Conservation (phyloP, 139 green algal species). For the Penium margaritaceum region DNA sequence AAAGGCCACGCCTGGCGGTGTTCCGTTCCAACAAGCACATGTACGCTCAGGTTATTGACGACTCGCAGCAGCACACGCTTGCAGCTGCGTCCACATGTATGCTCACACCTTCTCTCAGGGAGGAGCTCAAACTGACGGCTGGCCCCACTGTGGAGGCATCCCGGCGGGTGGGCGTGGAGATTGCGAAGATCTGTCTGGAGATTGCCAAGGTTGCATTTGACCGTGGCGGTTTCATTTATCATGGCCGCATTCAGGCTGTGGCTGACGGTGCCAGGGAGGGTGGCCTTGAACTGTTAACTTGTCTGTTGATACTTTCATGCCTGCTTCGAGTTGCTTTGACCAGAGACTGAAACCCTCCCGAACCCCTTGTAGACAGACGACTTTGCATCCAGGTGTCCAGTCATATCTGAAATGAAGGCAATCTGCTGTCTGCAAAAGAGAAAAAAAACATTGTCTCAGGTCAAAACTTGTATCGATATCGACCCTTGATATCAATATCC, state of each 20-base stretch:
- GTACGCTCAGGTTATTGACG: constrained; percentile 95
- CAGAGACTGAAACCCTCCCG: too few species aligned
- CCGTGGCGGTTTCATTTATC: constrained; percentile 86
- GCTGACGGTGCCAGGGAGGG: constrained; percentile 78
- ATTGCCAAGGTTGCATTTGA: constrained; percentile 81
- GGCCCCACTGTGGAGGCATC: constrained; percentile 41
- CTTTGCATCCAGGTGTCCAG: too few species aligned
- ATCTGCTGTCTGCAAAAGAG: too few species aligned
- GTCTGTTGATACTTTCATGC: too few species aligned
- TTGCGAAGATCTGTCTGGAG: constrained; percentile 75
- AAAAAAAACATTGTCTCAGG: too few species aligned
- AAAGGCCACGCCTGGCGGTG: constrained; percentile 84
- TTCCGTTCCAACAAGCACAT: constrained; percentile 95
- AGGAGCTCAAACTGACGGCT: constrained; percentile 30
- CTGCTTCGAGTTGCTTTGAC: too few species aligned
- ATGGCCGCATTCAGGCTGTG: constrained; percentile 83
- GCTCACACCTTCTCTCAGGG: constrained; percentile 38
- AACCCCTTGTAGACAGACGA: too few species aligned
- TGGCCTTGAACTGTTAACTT: constrained; percentile 77
- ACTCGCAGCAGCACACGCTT: constrained; percentile 71
- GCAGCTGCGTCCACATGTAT: constrained; percentile 63
- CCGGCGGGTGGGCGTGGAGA: constrained; percentile 69
- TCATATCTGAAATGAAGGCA: too few species aligned
- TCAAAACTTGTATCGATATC: too few species aligned
- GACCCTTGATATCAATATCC: too few species aligned